A percentile compares a stretch with the other conserved stretches of the same genome.
These are phyloP conservation scores for Cyclanthera cordifolia DNA, from an alignment of 306 rosid species.

Conservation along the genomic window DNA sequence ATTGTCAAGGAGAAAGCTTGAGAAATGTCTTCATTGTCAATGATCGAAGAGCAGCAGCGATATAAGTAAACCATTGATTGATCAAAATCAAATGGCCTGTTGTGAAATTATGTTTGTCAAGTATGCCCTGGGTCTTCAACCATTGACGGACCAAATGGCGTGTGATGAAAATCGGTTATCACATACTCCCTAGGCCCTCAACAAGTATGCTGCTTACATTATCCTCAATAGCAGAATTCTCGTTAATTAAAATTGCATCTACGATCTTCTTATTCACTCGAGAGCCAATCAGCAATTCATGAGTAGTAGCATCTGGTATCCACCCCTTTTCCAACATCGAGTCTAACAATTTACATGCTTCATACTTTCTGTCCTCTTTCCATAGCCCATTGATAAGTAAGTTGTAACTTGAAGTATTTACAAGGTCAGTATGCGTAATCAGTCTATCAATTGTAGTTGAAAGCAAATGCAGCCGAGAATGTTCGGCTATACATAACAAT, in stretches of 20 bases:
- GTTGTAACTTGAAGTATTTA: conserved; percentile 37
- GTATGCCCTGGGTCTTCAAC: conserved; percentile 40
- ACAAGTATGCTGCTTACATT: conserved; percentile 60
- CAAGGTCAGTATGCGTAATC: conserved; percentile 20
- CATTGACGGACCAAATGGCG: neutral
- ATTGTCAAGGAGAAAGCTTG: neutral
- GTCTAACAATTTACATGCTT: conserved; percentile 50
- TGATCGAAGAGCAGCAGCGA: neutral
- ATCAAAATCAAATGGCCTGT: neutral
- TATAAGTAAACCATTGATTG: neutral
- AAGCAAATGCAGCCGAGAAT: conserved; percentile 40
- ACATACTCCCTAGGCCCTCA: conserved; percentile 39
- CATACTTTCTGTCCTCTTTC: conserved; percentile 56
- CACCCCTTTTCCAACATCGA: conserved; percentile 79
- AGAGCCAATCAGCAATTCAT: conserved; percentile 62
- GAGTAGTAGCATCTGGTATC: conserved; percentile 72
- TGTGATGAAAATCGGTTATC: neutral
- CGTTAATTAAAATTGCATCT: conserved; percentile 10
- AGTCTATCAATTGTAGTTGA: conserved; percentile 37
- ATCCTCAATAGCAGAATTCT: conserved; percentile 32
- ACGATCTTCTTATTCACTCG: conserved; percentile 26
- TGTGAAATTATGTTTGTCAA: neutral
- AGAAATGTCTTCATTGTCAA: neutral
- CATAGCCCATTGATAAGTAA: conserved; percentile 54
- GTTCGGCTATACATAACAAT: conserved; percentile 36